Conservation (phyloP, 2,329 filamentous ascomycete species). For the Fusarium caatingaense region DNA sequence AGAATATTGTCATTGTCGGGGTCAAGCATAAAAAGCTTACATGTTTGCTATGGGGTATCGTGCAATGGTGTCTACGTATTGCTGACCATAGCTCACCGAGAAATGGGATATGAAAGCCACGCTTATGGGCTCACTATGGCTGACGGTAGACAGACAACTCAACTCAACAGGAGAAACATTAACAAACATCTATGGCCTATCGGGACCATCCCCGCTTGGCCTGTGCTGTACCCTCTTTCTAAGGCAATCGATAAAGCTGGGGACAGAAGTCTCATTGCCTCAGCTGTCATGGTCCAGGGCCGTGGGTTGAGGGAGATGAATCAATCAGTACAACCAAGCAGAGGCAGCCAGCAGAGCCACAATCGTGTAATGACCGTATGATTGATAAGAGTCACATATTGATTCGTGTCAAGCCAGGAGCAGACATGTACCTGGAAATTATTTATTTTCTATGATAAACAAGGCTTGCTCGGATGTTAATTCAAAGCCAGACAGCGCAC, state of each 20-base stretch:
- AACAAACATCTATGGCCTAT: slow-evolving; percentile 36
- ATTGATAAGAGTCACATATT: slow-evolving; percentile 19
- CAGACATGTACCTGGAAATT: slow-evolving; percentile 30
- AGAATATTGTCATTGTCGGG: slow-evolving; percentile 20
- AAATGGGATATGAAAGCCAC: slow-evolving; percentile 4
- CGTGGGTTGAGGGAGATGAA: slow-evolving; percentile 20
- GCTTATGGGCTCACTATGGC: slow-evolving; percentile 4
- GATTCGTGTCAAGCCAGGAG: slow-evolving; percentile 21
- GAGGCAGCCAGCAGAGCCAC: slow-evolving; percentile 24
- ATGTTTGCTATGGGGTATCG: slow-evolving; percentile 17
- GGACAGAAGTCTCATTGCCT: slow-evolving; percentile 11
- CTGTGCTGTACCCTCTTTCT: slow-evolving; percentile 15
- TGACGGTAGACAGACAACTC: slow-evolving; percentile 13
- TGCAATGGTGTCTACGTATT: slow-evolving; percentile 19
- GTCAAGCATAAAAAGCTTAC: slow-evolving; percentile 32
- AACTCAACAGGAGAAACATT: slow-evolving; percentile 21
- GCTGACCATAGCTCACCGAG: slow-evolving; percentile 22
- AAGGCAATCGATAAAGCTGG: slow-evolving; percentile 22
- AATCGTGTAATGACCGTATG: slow-evolving; percentile 13
- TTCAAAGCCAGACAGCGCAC: slow-evolving; percentile 36
- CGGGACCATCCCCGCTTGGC: slow-evolving; percentile 41
- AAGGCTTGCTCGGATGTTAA: slow-evolving; percentile 41
- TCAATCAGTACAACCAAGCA: slow-evolving; percentile 14
- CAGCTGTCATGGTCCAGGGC: slow-evolving; percentile 25
- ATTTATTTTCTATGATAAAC: slow-evolving; percentile 18